A percentile compares a stretch with the other conserved stretches of the same genome.
These are phyloP conservation scores for Aspergillus bridgeri DNA, from an alignment of 495 filamentous ascomycete species.

Conservation along the genomic window DNA sequence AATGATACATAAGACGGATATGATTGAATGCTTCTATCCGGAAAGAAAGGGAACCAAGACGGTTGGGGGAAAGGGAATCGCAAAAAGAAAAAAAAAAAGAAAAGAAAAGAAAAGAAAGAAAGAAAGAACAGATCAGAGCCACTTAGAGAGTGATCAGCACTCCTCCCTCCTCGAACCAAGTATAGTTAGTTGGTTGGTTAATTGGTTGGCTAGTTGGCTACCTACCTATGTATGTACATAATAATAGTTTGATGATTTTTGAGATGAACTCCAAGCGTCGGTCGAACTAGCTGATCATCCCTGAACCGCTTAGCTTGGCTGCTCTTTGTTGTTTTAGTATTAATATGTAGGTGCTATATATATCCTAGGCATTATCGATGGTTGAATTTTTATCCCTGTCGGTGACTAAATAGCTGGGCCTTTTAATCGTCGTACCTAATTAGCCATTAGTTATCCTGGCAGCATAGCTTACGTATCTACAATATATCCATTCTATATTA, in stretches of 20 bases:
- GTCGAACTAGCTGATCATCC: too few species aligned
- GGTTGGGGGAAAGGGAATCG: neutral
- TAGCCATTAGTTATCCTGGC: neutral
- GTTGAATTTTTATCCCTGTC: too few species aligned
- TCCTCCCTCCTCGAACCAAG: neutral
- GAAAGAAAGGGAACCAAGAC: too few species aligned
- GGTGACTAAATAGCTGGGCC: too few species aligned
- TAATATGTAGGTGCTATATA: too few species aligned
- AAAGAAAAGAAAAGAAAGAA: too few species aligned
- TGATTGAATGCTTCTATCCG: too few species aligned
- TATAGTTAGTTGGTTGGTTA: neutral
- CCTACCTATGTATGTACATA: constrained; percentile 7
- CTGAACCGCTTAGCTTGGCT: too few species aligned
- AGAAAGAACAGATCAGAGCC: too few species aligned
- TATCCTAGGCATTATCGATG: too few species aligned
- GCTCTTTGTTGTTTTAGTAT: neutral
- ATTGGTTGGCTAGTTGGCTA: neutral
- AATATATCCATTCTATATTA: neutral
- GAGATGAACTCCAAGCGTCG: neutral
- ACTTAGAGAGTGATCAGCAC: neutral
- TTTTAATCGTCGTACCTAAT: neutral
- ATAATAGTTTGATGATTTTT: constrained; percentile 1
- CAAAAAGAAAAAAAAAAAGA: neutral
- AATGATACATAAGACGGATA: too few species aligned
- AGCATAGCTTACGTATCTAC: neutral